Evolutionary conservation across 495 filamentous ascomycete species (phyloP), one percentile per base, ranked within the genome.

Genomic region (Penicillium ochrochloron): DNA sequence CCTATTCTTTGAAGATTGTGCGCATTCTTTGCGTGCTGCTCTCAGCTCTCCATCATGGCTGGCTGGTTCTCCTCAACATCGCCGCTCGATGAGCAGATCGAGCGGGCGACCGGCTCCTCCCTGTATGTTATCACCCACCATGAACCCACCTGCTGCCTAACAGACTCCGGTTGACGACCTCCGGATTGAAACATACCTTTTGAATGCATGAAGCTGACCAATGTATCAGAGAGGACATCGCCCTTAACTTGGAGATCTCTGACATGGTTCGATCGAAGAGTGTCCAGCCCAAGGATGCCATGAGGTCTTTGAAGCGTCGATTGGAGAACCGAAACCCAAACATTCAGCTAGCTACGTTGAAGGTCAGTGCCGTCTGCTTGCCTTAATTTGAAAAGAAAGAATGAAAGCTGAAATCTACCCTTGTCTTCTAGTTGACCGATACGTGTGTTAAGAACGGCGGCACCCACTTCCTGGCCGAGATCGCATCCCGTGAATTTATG

Each of bases 381-480:
- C 5, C 37, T 41, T 41, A 3, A 41, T 5, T 12, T 29, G 14
- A 39, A 56, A 0, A 21, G 44, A 35, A 44, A 44, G 19, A 58
- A 19, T 21, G n/a, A 15, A 37, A 37, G 46, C 68, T 71, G 44
- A 77, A 53, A 29, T 54, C 33, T 46, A 1, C 10, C 19, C 42
- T 56, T 33, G 5, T 41, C 33, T n/a, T 17, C 27, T 73, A 88
- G 89, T 89, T 99, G 63, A 97, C 94, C 34, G 95, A 99, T 80
- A 98, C 95, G 7, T 98, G 95, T 73, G 94, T 98, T 34, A 99
- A 99, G 77, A 99, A 99, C 78, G 95, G 95, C 27, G 95, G 95
- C 50, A 87, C 89, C n/a, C 95, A 99, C 77, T 99, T 99, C 72
- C 86, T 99, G 48, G 83, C 88, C 55, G 95, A 98, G 77, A 94